These are phyloP conservation scores for Microdochium paspali DNA, from an alignment of 2,329 filamentous ascomycete species.

Conservation along the genomic window DNA sequence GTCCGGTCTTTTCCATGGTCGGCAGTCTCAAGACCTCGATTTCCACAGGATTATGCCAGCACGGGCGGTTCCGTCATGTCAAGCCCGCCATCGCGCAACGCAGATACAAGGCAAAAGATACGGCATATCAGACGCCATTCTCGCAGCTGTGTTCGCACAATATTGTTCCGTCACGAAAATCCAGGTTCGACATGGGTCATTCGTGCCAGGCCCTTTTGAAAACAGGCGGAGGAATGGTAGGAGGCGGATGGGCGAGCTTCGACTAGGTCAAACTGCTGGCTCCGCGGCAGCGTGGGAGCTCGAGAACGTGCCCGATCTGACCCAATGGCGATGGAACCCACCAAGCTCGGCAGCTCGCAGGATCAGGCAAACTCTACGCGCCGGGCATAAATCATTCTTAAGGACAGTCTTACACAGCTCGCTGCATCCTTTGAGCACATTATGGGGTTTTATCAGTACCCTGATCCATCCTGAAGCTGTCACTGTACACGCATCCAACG, in stretches of 20 bases:
- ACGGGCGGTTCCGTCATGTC: slow-evolving; percentile 34
- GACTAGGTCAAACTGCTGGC: slow-evolving; percentile 24
- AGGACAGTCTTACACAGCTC: background rate
- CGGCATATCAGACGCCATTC: slow-evolving; percentile 51
- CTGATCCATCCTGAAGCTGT: background rate
- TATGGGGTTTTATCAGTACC: background rate
- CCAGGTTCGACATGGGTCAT: slow-evolving; percentile 19
- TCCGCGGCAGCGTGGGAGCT: slow-evolving; percentile 34
- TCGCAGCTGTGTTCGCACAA: slow-evolving; percentile 39
- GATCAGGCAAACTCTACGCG: background rate
- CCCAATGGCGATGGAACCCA: slow-evolving; percentile 42
- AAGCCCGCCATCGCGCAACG: slow-evolving; percentile 33
- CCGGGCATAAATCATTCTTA: background rate
- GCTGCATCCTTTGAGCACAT: background rate
- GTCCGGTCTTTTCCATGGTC: background rate
- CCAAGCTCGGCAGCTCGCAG: slow-evolving; percentile 23
- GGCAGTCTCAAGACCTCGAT: background rate
- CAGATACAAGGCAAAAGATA: slow-evolving; percentile 30
- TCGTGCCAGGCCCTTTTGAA: slow-evolving; percentile 44
- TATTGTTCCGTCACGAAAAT: slow-evolving; percentile 23
- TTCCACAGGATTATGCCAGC: slow-evolving; percentile 29
- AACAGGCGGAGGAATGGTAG: slow-evolving; percentile 41
- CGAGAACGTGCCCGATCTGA: slow-evolving; percentile 30
- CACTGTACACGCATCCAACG: background rate
- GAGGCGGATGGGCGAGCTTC: slow-evolving; percentile 42